Evolutionary conservation across 2,329 filamentous ascomycete genomes (phyloP), one percentile per base, ranked within the genome.

Genomic region (Claviceps purpurea): DNA sequence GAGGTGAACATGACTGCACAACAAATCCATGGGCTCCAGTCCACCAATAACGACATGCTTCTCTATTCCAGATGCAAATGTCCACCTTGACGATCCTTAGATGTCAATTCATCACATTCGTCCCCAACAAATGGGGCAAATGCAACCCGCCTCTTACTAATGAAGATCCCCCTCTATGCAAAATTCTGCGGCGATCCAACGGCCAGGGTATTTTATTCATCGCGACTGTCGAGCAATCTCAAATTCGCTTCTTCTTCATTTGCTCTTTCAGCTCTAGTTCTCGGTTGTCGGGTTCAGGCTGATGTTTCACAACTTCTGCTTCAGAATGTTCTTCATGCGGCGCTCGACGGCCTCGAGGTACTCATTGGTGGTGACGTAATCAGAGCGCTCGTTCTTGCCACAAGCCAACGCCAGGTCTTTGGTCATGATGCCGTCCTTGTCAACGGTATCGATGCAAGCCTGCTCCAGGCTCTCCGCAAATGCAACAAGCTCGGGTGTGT

Each of bases 381-480:
- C 84, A 62, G 81, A 81, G 59, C 87, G 81, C 56, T 80, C 84
- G 62, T 85, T 89, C 78, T 90, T 90, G 63, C 93, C 93, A 68
- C 87, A 93, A 48, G 90, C 87, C 54, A 97, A 80, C n/a, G 93
- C 93, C 62, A 98, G 73, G 71, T 98, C 93, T 82, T 98, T 98
- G 70, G 93, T 98, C 93, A 97, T 98, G 74, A 97, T 86, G 57
- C 87, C 87, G 66, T 97, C 91, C 54, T 87, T 70, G 68, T 97
- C 87, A 60, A 98, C 93, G 26, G 91, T 91, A 69, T 97, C 89
- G 54, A 96, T 77, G 69, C 93, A 96, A 40, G 93, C 93, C 70
- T 87, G 78, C 79, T 98, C 93, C 52, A 98, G 80, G 65, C 78
- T 81, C 75, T 97, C 87, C 54, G 91, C 93, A 64, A 95, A 98